Evolutionary conservation across 2,329 filamentous ascomycete species (phyloP).

Genomic region (Neofusicoccum umdonicola): DNA sequence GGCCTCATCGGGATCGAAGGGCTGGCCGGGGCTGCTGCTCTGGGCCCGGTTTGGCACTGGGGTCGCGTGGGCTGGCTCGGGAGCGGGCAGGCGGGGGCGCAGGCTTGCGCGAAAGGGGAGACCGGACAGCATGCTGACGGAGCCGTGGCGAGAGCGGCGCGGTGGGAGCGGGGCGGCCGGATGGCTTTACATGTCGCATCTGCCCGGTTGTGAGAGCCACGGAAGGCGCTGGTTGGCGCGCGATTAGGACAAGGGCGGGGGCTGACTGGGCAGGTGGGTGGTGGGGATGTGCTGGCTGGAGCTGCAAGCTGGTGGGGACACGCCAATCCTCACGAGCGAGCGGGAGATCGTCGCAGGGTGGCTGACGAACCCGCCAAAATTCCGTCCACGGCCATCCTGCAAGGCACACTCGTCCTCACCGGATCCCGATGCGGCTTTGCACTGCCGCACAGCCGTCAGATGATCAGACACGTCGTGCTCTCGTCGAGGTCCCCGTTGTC

Average conservation of each 20-base stretch:
- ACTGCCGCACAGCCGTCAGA: too few species aligned
- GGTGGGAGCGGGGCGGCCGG: conserved; percentile 5
- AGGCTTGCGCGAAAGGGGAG: conserved; percentile 12
- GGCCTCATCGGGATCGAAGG: not conserved
- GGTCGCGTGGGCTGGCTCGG: not conserved
- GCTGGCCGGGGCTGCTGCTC: not conserved
- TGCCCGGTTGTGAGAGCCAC: not conserved
- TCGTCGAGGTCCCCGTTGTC: too few species aligned
- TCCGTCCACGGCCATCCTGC: not conserved
- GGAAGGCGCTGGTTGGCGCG: conserved; percentile 1
- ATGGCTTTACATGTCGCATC: conserved; percentile 13
- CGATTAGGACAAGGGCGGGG: not conserved
- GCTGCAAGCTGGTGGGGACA: conserved; percentile 3
- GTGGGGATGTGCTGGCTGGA: not conserved
- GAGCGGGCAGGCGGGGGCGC: not conserved
- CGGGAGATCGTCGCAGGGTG: conserved; percentile 11
- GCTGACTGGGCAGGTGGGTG: not conserved
- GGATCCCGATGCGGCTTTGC: not conserved
- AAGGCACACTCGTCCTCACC: not conserved
- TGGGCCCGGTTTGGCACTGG: not conserved
- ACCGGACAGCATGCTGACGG: conserved; percentile 8
- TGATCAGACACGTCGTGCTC: too few species aligned
- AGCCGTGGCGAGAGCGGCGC: not conserved
- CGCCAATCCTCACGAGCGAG: not conserved
- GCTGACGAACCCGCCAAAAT: not conserved